Evolutionary conservation across 768 basidiomycete species (phyloP), one percentile per base, ranked within the genome.

Genomic region (Serendipita sp.): DNA sequence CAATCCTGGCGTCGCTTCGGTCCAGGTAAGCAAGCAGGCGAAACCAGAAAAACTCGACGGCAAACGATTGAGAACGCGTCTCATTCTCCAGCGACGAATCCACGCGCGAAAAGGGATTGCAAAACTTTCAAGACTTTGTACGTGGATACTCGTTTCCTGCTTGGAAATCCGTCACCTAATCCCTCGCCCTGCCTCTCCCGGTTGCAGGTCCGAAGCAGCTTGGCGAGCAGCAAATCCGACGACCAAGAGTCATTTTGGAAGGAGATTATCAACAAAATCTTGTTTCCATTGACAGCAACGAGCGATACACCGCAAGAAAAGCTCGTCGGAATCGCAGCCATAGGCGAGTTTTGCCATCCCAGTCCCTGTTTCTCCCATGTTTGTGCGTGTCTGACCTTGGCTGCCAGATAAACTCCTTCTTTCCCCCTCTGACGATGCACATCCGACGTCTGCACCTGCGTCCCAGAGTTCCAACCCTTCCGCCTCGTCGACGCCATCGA

Each of bases 271-370:
- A 91, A 85, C 70, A 79, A 82, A 65, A 76, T 83, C 38, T 75
- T 94, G 62, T 90, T 91, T 70, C 85, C 87, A 67, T 79, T 58
- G 45, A 85, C 88, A 62, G 90, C 92, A 69, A 89, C 88, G 68
- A 84, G 84, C 70, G 84, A 83, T 69, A 81, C 78, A 61, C 76
- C 78, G 20, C 53, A 58, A 24, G 91, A 94, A 71, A 88, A 88
- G 66, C 80, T 92, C 61, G 94, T 90, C 13, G 93, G 91, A 33
- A 75, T 97, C 34, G 72, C 86, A 62, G 93, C 92, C 24, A 96
- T 96, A 69, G 88, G 91, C 90, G 66, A 66, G 81, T 58, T 42
- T 26, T 42, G 33, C 26, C 22, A 16, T 26, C 14, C 34, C 34
- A 38, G n/a, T 14, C 34, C 5, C 34, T 7, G 34, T 38, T 34